Base-by-base conservation (phyloP, 2,329 filamentous ascomycete species). In the Diaporthe citri region DNA sequence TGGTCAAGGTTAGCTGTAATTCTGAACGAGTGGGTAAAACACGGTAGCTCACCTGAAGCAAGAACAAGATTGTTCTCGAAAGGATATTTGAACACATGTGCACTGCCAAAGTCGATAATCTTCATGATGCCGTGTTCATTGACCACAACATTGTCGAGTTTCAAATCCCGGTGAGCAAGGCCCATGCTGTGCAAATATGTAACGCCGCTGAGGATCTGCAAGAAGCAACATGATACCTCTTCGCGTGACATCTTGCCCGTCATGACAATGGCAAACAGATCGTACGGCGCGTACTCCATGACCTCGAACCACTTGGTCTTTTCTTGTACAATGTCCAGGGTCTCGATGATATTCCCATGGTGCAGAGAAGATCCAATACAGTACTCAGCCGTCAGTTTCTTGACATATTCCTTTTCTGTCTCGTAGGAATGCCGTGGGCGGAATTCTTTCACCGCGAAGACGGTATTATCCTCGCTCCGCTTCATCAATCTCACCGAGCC, bases 71-170 rank as follows among this genome's bases (percentile, higher is more conserved):
- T 95, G 78, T 93, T 95, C 85, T 99, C 97, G 81, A 99, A 98
- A 0, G 97, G 97, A 87, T 99, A 99, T 80, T 94, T 93, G 86
- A 98, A 99, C 55, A 99, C 96, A 78, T 97, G 96, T 0, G 97
- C 96, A 85, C 96, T 98, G 36, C 97, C 97, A 84, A 99, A 99
- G 83, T 99, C 97, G 80, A 99, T 99, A 78, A 99, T 94, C 85
- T 99, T 99, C 95, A 99, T 98, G 80, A 99, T 98, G 2, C 97
- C 97, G 80, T 94, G 91, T 81, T 97, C 94, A 81, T 96, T 98
- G 75, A 99, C 96, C 39, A 99, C 97, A 28, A 99, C 97, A 79
- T 99, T 99, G 86, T 99, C 97, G 79, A 99, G 86, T 85, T 99
- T 99, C 80, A 99, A 82, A 87, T 99, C 97, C 59, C 97, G 92